Evolutionary conservation across 2,329 filamentous ascomycete genomes (phyloP), one percentile per base, ranked within the genome.

Genomic region (Pseudocercospora crystallina): DNA sequence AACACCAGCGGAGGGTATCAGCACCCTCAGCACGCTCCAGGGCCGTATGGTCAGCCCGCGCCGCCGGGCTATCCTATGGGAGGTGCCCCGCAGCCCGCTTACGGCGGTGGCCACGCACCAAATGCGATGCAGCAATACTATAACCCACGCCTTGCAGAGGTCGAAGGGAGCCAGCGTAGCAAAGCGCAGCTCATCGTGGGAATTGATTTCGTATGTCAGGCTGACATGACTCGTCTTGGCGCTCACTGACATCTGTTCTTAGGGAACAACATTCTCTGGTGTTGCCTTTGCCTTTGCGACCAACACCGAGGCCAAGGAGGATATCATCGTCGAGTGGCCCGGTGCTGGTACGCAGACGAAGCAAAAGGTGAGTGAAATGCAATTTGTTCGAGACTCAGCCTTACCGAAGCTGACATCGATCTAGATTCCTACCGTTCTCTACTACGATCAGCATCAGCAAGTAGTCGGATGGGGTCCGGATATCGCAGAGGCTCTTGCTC

Each of bases 401-500:
- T 36, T 29, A 10, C 41, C 12, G 8, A 26, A 33, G 36, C 51
- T 36, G 36, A 67, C 50, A 12, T 32, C 33, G 43, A 41, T 14
- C 36, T 66, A 95, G 94, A 97, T 99, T 63, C 94, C 94, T 12
- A 97, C 94, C 11, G 94, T 99, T n/a, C 82, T 99, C 54, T 99
- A 99, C 78, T 99, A 99, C 70, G 94, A 99, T 69, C 92, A 97
- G 74, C 96, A 96, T 72, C 94, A 99, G 69, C 96, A 97, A 73
- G 94, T 99, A 42, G 94, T 97, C n/a, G 94, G 94, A 64, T 99
- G 94, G 94, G 94, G 94, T 56, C 91, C 92, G 50, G 94, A 99
- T 78, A 97, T 97, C 65, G 90, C 94, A 54, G 92, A 97, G 74
- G 94, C 94, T 58, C 82, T 97, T 59, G 92, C 94, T 46, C 94